Evolutionary conservation across 257 asterid genomes (phyloP).

Genomic region (Capsicum baccatum): DNA sequence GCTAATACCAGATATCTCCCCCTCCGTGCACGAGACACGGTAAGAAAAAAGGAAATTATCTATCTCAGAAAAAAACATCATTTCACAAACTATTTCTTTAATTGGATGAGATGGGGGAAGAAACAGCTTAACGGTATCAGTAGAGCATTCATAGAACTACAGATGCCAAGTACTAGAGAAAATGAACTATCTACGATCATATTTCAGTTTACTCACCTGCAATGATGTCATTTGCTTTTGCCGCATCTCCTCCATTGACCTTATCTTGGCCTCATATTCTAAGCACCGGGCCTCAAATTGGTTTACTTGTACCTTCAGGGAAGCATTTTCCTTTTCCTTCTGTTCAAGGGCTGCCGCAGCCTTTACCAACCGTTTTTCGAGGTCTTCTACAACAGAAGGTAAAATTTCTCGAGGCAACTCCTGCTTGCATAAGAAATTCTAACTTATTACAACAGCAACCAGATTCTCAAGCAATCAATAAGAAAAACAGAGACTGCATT

Average conservation of each 20-base stretch:
- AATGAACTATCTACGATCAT: conserved; percentile 9
- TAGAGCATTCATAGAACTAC: conserved; percentile 6
- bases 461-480: conserved; percentile 24
- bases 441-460: conserved; percentile 30
- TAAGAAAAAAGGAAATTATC: background rate
- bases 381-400: conserved; percentile 70
- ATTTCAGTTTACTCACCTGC: conserved; percentile 63
- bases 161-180: background rate
- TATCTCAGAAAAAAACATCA: background rate
- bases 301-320: conserved; percentile 66
- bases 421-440: conserved; percentile 48
- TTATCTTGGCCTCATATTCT: conserved; percentile 80
- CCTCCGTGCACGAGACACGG: background rate
- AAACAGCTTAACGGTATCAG: background rate
- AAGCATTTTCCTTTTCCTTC: conserved; percentile 80
- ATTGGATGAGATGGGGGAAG: background rate
- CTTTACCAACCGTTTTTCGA: conserved; percentile 55
- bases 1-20: background rate
- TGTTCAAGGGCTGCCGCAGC: conserved; percentile 60
- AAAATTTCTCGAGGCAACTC: conserved; percentile 54
- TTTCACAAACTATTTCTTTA: background rate
- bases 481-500: background rate
- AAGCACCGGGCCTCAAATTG: conserved; percentile 65
- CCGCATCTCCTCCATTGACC: conserved; percentile 91
- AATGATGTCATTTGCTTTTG: conserved; percentile 82